Conservation (phyloP, 169 alveolate species). For the Plasmodium ovale region DNA sequence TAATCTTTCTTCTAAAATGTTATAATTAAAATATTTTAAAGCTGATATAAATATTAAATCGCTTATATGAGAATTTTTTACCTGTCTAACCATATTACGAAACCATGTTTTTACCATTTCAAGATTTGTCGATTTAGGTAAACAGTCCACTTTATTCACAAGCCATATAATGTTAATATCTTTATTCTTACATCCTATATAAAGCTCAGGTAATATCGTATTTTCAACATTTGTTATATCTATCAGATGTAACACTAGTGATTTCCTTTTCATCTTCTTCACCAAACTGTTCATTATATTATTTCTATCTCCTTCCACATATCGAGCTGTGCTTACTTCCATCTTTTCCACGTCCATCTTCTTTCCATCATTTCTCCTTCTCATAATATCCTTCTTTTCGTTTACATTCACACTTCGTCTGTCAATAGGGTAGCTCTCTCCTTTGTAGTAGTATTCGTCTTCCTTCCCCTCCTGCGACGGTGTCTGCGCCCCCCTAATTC, state of each 20-base stretch:
- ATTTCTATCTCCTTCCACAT: constrained; percentile 67
- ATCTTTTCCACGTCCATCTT: constrained; percentile 66
- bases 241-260: constrained; percentile 85
- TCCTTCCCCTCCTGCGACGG: background rate
- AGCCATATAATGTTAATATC: constrained; percentile 88
- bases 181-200: constrained; percentile 87
- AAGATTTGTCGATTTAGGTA: constrained; percentile 82
- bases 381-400: constrained; percentile 69
- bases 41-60: constrained; percentile 86
- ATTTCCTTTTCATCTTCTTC: constrained; percentile 80
- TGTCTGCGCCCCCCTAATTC: background rate
- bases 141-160: constrained; percentile 87
- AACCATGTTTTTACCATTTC: constrained; percentile 87
- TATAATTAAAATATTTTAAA: constrained; percentile 78
- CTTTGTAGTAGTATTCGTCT: constrained; percentile 27
- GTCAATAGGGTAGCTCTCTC: constrained; percentile 50
- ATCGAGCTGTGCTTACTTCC: constrained; percentile 49
- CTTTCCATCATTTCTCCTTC: constrained; percentile 63
- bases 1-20: constrained; percentile 82
- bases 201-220: constrained; percentile 89
- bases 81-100: constrained; percentile 88
- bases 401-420: constrained; percentile 32
- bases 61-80: constrained; percentile 85
- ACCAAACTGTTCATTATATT: constrained; percentile 74
- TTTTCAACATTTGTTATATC: constrained; percentile 89